Percentiles rank a stretch among this genome's conserved stretches.
Conservation (phyloP, 2,329 filamentous ascomycete genomes). For the Zalaria sp. region DNA sequence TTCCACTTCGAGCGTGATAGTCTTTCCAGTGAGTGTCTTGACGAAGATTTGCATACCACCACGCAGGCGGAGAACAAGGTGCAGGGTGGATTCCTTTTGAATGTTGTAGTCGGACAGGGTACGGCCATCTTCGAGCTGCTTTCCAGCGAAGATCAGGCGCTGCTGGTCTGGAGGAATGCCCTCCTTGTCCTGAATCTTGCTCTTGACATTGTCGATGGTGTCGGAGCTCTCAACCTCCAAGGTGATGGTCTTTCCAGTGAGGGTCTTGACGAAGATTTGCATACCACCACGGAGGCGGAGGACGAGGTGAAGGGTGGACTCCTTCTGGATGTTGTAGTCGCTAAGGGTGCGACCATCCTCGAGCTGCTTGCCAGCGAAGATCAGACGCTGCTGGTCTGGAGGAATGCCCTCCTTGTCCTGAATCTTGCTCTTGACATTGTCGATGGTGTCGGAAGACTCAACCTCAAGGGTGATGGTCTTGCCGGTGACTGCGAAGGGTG, state of each 20-base stretch:
- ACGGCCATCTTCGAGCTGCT: conserved; percentile 84
- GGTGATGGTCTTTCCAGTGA: conserved; percentile 83
- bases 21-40: conserved; percentile 99
- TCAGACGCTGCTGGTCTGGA: conserved; percentile 88
- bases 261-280: conserved; percentile 38
- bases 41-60: conserved; percentile 76
- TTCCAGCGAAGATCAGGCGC: conserved; percentile 83
- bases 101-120: conserved; percentile 97
- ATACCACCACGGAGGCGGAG: conserved; percentile 54
- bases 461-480: conserved; percentile 57
- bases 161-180: conserved; percentile 92
- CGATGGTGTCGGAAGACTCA: conserved; percentile 70
- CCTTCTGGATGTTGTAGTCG: conserved; percentile 86
- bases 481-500: conserved; percentile 39
- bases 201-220: conserved; percentile 90
- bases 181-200: conserved; percentile 69
- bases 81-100: conserved; percentile 77
- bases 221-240: conserved; percentile 80
- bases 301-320: conserved; percentile 52
- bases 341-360: conserved; percentile 84
- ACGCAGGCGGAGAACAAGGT: conserved; percentile 90
- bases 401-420: conserved; percentile 97
- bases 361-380: conserved; percentile 92
- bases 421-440: conserved; percentile 95
- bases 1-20: conserved; percentile 97